Evolutionary conservation across 2,329 filamentous ascomycete species (phyloP).

Genomic region (Huntiella abstrusa): DNA sequence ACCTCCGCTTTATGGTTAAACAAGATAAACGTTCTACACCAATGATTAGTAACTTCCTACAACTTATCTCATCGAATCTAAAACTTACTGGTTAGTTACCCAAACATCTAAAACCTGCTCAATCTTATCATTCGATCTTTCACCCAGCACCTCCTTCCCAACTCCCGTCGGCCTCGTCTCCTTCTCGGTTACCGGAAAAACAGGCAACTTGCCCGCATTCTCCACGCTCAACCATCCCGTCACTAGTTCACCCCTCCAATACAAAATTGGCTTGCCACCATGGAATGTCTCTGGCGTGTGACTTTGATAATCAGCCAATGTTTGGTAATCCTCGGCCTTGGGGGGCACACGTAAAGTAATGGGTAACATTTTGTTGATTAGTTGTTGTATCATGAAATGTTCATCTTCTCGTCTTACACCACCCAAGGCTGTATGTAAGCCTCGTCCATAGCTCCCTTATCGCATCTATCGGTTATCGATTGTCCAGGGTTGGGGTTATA

Average conservation of each 20-base stretch:
- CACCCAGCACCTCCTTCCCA: slow-evolving; percentile 16
- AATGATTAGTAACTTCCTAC: neutral
- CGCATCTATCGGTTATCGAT: neutral
- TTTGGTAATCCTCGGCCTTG: slow-evolving; percentile 37
- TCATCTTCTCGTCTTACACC: neutral
- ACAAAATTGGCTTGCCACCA: slow-evolving; percentile 49
- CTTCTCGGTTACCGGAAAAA: slow-evolving; percentile 26
- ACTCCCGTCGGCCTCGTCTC: slow-evolving; percentile 18
- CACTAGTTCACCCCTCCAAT: slow-evolving; percentile 38
- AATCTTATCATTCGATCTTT: slow-evolving; percentile 19
- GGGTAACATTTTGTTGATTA: slow-evolving; percentile 18
- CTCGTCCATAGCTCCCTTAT: slow-evolving; percentile 1
- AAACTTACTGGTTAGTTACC: slow-evolving; percentile 36
- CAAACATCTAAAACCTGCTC: slow-evolving; percentile 36
- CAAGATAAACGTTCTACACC: slow-evolving; percentile 32
- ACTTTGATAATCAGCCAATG: slow-evolving; percentile 49
- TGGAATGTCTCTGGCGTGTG: slow-evolving; percentile 58
- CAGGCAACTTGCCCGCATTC: slow-evolving; percentile 35
- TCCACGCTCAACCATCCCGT: slow-evolving; percentile 38
- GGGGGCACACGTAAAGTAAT: slow-evolving; percentile 40
- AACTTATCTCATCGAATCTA: neutral
- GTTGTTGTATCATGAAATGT: neutral
- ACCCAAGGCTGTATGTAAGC: slow-evolving; percentile 6
- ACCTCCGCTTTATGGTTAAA: slow-evolving; percentile 38
- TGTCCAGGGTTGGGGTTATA: slow-evolving; percentile 10